Evolutionary conservation across 306 rosid genomes (phyloP).

Genomic region (Senna siamea): DNA sequence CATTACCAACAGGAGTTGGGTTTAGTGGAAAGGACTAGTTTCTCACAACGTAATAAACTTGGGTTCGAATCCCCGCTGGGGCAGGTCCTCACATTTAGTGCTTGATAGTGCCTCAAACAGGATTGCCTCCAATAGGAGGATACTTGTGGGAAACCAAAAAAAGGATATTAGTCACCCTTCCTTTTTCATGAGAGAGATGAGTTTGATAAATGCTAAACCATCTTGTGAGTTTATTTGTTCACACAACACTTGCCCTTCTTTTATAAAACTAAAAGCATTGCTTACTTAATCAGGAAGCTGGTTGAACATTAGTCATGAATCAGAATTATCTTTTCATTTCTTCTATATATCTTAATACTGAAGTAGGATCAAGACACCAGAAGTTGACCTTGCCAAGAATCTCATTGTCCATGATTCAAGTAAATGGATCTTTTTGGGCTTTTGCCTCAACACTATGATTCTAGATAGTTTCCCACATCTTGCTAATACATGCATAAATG

Average conservation of each 20-base stretch:
- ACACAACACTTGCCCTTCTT: neutral
- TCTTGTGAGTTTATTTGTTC: no score
- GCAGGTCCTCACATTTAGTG: no score
- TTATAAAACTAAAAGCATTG: neutral
- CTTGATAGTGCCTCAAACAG: no score
- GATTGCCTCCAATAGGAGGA: no score
- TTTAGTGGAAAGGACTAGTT: no score
- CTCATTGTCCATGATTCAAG: constrained; percentile 14
- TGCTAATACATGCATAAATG: neutral
- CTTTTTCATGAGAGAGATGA: neutral
- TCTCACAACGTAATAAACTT: no score
- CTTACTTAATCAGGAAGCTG: neutral
- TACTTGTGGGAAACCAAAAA: no score
- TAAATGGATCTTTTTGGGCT: constrained; percentile 25
- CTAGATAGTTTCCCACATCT: constrained; percentile 12
- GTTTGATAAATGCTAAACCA: neutral
- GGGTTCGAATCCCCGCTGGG: no score
- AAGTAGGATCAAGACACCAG: neutral
- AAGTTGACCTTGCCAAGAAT: constrained; percentile 17
- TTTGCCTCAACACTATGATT: neutral
- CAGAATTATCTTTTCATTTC: constrained; percentile 6
- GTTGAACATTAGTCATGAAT: neutral
- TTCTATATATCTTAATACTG: neutral
- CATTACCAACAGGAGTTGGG: no score
- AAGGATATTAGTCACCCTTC: no score